Percentiles rank a stretch among this genome's conserved stretches.
Evolutionary conservation across 2,329 filamentous ascomycete species (phyloP).

Genomic region (Beauveria pseudobassiana): DNA sequence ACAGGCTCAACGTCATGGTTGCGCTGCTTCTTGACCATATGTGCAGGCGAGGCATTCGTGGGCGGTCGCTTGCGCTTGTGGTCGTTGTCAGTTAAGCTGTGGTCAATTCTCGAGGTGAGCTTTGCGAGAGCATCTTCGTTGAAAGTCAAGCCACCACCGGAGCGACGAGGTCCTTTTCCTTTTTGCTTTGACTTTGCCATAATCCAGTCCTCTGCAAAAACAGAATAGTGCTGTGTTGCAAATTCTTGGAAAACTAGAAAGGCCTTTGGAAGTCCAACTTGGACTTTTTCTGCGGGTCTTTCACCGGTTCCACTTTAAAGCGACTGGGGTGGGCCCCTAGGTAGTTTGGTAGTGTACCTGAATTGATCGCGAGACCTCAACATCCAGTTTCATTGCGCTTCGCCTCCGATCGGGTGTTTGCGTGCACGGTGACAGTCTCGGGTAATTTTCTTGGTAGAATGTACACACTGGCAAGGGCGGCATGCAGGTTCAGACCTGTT

Average conservation of each 20-base stretch:
- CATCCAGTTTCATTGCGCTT: not conserved
- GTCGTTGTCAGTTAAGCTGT: slow-evolving; percentile 35
- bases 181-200: slow-evolving; percentile 30
- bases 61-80: slow-evolving; percentile 39
- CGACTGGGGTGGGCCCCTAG: not conserved
- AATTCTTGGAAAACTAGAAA: slow-evolving; percentile 4
- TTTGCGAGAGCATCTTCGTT: slow-evolving; percentile 43
- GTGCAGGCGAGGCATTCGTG: slow-evolving; percentile 25
- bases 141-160: slow-evolving; percentile 26
- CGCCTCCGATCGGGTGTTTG: not conserved
- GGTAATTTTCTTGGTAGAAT: not conserved
- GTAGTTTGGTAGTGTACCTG: not conserved
- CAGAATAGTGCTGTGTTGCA: not conserved
- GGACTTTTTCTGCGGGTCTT: slow-evolving; percentile 13
- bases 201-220: not conserved
- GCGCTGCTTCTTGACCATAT: slow-evolving; percentile 31
- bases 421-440: not conserved
- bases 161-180: slow-evolving; percentile 22
- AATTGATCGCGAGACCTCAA: slow-evolving; percentile 1
- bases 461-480: slow-evolving; percentile 7
- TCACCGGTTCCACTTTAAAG: not conserved
- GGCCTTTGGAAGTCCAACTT: slow-evolving; percentile 5
- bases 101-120: slow-evolving; percentile 50
- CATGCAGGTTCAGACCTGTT: not conserved
- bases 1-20: slow-evolving; percentile 20